Evolutionary conservation across 2,329 filamentous ascomycete genomes (phyloP).

Genomic region (Cercospora nicotianae): DNA sequence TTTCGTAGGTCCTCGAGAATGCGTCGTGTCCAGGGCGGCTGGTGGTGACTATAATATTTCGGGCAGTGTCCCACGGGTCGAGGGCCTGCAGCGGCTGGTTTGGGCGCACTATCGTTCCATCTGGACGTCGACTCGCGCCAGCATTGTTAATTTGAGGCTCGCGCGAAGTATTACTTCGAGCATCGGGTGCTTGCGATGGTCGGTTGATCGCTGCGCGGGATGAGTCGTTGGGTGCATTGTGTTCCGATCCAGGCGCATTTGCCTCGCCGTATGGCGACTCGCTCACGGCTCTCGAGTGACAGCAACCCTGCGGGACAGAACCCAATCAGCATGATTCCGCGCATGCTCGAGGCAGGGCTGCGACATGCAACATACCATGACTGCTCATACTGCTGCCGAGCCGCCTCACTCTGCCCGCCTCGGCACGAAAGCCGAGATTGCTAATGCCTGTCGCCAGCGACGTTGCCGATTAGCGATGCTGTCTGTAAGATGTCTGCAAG

Average conservation of each 20-base stretch:
- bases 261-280: constrained; percentile 8
- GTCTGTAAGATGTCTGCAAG: background rate
- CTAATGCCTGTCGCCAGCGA: background rate
- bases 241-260: background rate
- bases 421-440: background rate
- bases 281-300: constrained; percentile 16
- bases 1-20: constrained; percentile 69
- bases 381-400: constrained; percentile 4
- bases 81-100: constrained; percentile 33
- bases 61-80: constrained; percentile 27
- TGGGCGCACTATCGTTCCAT: constrained; percentile 22
- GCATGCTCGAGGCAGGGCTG: background rate
- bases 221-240: constrained; percentile 13
- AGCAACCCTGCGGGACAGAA: constrained; percentile 19
- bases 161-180: background rate
- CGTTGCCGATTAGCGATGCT: constrained; percentile 1
- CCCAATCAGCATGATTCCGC: constrained; percentile 10
- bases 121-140: constrained; percentile 9
- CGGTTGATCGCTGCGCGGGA: constrained; percentile 12
- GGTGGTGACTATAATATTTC: constrained; percentile 24
- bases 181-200: constrained; percentile 4
- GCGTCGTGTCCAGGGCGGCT: constrained; percentile 63
- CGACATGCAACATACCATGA: background rate
- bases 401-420: background rate
- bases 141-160: background rate